phyloP scores from a whole-genome alignment of 768 basidiomycete genomes.

The Podaxis rugospora region DNA sequence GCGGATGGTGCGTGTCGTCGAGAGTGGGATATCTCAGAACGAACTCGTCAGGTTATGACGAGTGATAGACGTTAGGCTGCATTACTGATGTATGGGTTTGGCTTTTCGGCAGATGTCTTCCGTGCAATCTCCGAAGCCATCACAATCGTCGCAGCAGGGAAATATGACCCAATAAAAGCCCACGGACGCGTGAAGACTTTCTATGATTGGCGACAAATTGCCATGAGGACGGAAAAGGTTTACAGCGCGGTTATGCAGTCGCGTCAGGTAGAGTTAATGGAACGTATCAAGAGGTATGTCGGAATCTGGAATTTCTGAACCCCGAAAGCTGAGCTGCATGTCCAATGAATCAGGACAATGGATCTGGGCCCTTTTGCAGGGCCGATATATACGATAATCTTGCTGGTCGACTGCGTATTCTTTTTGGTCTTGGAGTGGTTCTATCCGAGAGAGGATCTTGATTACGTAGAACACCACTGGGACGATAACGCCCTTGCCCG shows the following conservation, averaged over 20 bases:
- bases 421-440: constrained; percentile 82
- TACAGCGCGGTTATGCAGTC: constrained; percentile 66
- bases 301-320: background rate
- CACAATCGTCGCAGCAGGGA: constrained; percentile 54
- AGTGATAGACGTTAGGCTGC: background rate
- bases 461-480: constrained; percentile 71
- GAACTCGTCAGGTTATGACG: background rate
- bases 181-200: constrained; percentile 77
- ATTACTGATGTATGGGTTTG: background rate
- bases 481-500: constrained; percentile 34
- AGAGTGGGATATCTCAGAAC: background rate
- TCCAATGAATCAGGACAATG: constrained; percentile 52
- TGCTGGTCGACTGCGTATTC: constrained; percentile 87
- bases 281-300: constrained; percentile 67
- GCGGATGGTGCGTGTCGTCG: constrained; percentile 69
- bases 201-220: constrained; percentile 83
- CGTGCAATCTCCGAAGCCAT: constrained; percentile 82
- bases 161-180: constrained; percentile 70
- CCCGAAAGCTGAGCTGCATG: background rate
- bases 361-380: constrained; percentile 77
- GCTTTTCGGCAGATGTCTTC: constrained; percentile 61
- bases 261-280: constrained; percentile 66
- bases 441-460: constrained; percentile 72
- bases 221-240: constrained; percentile 77
- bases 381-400: constrained; percentile 81